Base-by-base conservation (phyloP, 108 stramenopile genomes). In the Mediolabrus comicus region DNA sequence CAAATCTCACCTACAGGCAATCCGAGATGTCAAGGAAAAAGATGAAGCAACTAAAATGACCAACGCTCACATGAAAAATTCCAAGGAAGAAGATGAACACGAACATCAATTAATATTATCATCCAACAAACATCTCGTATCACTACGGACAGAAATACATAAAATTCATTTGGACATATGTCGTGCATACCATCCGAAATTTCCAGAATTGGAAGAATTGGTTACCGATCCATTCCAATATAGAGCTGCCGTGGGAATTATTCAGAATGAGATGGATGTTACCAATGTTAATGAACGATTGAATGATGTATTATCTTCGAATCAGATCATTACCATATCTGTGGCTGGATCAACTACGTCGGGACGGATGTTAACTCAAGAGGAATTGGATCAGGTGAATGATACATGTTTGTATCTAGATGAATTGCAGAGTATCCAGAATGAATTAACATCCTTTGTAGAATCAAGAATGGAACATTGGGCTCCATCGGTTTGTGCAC, bases 181-280 rank as follows among this genome's bases (percentile, higher is more conserved):
- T 24, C 41, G 38, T 3, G 63, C 77, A 3, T 94, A 94, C 71
- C 61, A 81, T 53, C 80, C 89, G 34, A 91, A 91, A 69, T 94
- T 94, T 62, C 97, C 98, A 3, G 97, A 98, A 82, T 79, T 99
- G 46, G 96, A 97, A 72, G 91, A 96, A 36, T 62, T 98, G 4
- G 67, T 99, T 14, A 80, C 93, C 0, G 92, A 97, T 62, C 82
- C 82, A 17, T 59, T 90, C 52, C 85, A 92, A 35, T 99, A 96
- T 72, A 84, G 89, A 7, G 82, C 83, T 28, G 95, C 94, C 10
- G 91, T 98, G 17, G 84, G 81, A 19, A 67, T 75, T 22, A 95
- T 99, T 60, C 76, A 85, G 27, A 98, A 98, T 71, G 96, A 98
- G 74, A 92, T 89, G 85, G 98, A 97, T 65, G 39, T 94, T 19